phyloP scores from a whole-genome alignment of 306 rosid species.

The Oxytropis ochrocephala region DNA sequence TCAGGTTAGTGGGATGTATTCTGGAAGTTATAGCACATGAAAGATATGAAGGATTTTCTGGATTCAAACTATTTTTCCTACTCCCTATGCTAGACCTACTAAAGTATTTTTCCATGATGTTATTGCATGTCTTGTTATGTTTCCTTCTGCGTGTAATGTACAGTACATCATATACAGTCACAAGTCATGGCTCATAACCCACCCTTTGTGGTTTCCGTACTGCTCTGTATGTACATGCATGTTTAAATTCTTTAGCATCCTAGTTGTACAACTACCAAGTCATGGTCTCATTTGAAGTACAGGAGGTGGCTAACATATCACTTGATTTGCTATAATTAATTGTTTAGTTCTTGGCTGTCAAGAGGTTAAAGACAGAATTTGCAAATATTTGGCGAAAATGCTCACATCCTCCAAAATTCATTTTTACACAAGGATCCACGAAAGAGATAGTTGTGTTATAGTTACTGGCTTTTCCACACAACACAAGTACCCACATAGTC shows the following conservation, averaged over 20 bases:
- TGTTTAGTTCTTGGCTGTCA: background rate
- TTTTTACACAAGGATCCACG: background rate
- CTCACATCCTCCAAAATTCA: constrained; percentile 6
- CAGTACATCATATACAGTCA: background rate
- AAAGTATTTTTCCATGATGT: constrained; percentile 1
- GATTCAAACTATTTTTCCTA: background rate
- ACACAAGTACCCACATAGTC: background rate
- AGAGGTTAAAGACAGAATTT: background rate
- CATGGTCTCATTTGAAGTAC: background rate
- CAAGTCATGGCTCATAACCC: background rate
- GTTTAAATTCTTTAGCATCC: background rate
- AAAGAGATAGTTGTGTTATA: constrained; percentile 3
- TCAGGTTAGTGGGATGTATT: constrained; percentile 46
- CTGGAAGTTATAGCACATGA: constrained; percentile 3
- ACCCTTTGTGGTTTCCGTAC: background rate
- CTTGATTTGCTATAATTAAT: background rate
- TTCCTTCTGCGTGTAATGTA: background rate
- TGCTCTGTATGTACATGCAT: background rate
- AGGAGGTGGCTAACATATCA: background rate
- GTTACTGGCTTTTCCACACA: background rate
- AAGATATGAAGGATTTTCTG: constrained; percentile 1
- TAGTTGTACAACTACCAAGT: background rate
- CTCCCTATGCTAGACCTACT: constrained; percentile 8
- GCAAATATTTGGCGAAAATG: background rate
- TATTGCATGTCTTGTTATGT: constrained; percentile 4